Evolutionary conservation across 176 grass and related monocot genomes (phyloP), one percentile per base, ranked within the genome.

Genomic region (Echinochloa phyllopogon): DNA sequence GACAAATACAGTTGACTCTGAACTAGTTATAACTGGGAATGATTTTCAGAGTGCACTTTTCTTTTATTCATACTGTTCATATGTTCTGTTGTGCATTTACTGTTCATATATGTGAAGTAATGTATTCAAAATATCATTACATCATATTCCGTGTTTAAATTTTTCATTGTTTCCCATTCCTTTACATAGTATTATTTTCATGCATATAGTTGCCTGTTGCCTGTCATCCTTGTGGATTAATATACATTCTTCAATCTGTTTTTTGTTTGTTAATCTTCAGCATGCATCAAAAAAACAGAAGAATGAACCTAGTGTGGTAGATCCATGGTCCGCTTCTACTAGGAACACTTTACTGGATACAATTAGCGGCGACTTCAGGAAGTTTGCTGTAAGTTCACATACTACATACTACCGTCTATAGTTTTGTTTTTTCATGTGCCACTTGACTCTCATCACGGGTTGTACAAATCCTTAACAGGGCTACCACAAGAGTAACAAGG

Each of bases 301-400:
- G 83, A 85, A 82, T 85, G 81, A 90, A 72, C 77, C 59, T 71
- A 84, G 10, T 80, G 78, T 87, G 45, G 25, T 88, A 11, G 69
- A 99, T 81, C 96, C 96, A 70, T 99, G 96, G 96, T 94, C 91
- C 8, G 15, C 57, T 12, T 87, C 87, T 84, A 94, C 83, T 41
- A 84, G 71, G 64, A 83, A 74, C 69, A 76, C 51, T 84, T 86
- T 94, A 78, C 70, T 99, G 29, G n/a, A 82, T 79, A 94, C 59
- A 64, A 77, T 96, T 78, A 84, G 78, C 59, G 27, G 45, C 67
- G 29, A 39, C 43, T 79, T 99, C 58, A 99, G 88, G 74, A 99
- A 89, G 47, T 89, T 90, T 36, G 42, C 24, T 84, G 93, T 92
- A 85, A 94, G 90, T 83, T 86, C 69, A 16, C 38, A 58, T 69